Base-by-base conservation (phyloP, 768 basidiomycete species). In the Suillus clintonianus region DNA sequence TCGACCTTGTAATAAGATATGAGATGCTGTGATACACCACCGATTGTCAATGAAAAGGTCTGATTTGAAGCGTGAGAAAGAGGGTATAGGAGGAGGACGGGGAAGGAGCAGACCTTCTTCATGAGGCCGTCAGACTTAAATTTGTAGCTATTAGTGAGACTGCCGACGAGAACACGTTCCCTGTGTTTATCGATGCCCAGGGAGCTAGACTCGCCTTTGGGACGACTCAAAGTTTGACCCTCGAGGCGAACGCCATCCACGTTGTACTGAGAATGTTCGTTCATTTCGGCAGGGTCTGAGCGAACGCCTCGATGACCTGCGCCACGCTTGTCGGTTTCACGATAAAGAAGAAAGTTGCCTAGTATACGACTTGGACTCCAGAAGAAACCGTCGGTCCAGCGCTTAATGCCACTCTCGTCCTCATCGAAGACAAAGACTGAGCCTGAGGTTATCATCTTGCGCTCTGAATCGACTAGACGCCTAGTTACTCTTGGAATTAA, bases 381-480 rank as follows among this genome's bases (percentile, higher is more conserved):
- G 74, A 91, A 91, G 74, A 92, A 89, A n/a, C 95, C 95, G 78
- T 99, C 96, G 2, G 96, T 99, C 93, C 95, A 97, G 50, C 96
- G 85, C 80, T 96, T 97, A 80, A 99, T 99, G 32, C 95, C 95
- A 71, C 92, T 94, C 78, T 97, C 95, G 70, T 94, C 91, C 80
- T 97, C 96, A 76, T 99, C 94, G 72, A 97, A 99, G 67, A 97
- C 96, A 70, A 98, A 99, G 13, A 99, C 94, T 8, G 91, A 92
- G 62, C 96, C 96, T 7, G 90, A 92, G 19, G 89, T 89, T 74
- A 99, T 95, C 89, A 97, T 93, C 71, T 88, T 90, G 62, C 94
- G 86, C 76, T 99, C 96, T 37, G 91, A 85, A 74, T 97, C 96
- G 65, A 95, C 92, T 58, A 99, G 86, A 45, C 96, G 87, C 47